Evolutionary conservation across 148 eudicot genomes (phyloP).

Genomic region (Amaranthus hypochondriacus): DNA sequence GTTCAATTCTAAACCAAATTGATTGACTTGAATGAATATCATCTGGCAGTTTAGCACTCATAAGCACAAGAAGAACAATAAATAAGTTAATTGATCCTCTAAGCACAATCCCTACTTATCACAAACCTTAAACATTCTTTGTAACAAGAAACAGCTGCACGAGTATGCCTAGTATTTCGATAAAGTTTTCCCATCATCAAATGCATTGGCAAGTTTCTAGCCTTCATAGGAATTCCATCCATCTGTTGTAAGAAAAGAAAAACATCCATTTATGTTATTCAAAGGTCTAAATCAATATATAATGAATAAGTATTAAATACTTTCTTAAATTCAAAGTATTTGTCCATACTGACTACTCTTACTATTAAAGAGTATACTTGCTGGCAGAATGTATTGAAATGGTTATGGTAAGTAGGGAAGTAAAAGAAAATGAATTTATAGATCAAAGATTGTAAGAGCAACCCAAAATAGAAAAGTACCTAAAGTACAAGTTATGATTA

Average conservation of each 20-base stretch:
- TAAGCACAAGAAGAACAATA: no score
- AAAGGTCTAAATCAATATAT: neutral
- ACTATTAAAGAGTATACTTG: no score
- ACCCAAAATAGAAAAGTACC: neutral
- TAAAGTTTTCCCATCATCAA: constrained; percentile 90
- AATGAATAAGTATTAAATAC: neutral
- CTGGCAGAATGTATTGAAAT: no score
- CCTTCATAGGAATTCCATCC: constrained; percentile 84
- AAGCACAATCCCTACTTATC: no score
- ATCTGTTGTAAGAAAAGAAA: constrained; percentile 42
- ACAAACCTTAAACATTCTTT: constrained; percentile 90
- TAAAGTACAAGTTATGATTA: neutral
- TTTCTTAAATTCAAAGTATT: neutral
- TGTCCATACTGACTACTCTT: no score
- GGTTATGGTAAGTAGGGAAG: neutral
- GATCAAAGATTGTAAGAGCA: neutral
- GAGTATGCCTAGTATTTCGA: constrained; percentile 66
- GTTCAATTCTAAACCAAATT: no score
- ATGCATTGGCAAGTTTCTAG: constrained; percentile 77
- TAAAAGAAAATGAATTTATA: neutral
- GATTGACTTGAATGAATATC: no score
- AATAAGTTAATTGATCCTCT: no score
- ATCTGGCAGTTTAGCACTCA: no score
- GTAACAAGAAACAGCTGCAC: constrained; percentile 76
- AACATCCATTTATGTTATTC: neutral